Base-by-base conservation (phyloP, 345 rosid species). In the Acer campestre region DNA sequence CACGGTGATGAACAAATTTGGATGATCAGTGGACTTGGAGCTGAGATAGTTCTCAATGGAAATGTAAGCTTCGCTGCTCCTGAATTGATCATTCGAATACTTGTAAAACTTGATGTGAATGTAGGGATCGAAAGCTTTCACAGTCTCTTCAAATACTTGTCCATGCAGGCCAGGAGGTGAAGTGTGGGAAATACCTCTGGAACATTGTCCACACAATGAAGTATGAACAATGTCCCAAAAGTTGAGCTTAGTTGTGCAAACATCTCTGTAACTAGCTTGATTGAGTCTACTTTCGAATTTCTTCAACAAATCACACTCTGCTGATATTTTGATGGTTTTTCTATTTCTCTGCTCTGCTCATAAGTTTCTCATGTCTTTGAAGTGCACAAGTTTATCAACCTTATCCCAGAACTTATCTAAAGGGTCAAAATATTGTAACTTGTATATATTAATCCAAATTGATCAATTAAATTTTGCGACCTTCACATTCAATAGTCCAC, bases 1-100 rank as follows among this genome's bases (percentile, higher is more conserved):
- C 31, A 4, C 35, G 3, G 35, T 31, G 35, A 31, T 31, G 35
- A 31, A 31, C 35, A 31, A 31, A 31, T 31, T 31, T 31, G 35
- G 35, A 31, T 76, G 67, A 17, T 67, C 46, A 1, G 87, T 49
- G 1, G 89, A 83, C 18, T 80, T 83, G 56, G 56, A 71, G 13
- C 84, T 79, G 7, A 91, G 89, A 61, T 91, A 89, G 61, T 62
- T 84, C 23, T 85, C 80, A 10, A 89, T 85, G 44, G 78, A 74
- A 0, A 81, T 22, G 84, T 83, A 85, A 18, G 75, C 89, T 20
- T 83, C 82, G 48, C 83, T 86, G n/a, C 81, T 67, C 75, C 65
- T 77, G 68, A 84, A 79, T 10, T 59, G 71, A 46, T 83, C 83
- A 51, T 86, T 87, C 0, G 79, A 63, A 76, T 71, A 84, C 44